A percentile compares a stretch with the other conserved stretches of the same genome.
These are phyloP conservation scores for Pleurotus pulmonarius DNA, from an alignment of 768 basidiomycete genomes.

Conservation along the genomic window DNA sequence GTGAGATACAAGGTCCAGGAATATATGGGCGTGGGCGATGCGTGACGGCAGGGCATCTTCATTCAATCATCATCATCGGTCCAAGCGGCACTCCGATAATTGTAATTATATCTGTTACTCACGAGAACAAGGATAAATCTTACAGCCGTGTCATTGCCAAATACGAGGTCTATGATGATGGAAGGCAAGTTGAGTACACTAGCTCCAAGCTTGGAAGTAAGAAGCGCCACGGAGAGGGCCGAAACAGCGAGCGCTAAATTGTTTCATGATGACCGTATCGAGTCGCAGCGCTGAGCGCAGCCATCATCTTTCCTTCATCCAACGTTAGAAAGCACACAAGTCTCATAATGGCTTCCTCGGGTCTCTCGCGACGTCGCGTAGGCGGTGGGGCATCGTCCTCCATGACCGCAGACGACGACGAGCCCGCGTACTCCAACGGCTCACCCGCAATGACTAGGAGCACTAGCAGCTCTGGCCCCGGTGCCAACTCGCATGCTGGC, in stretches of 20 bases:
- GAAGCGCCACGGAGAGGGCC: constrained; percentile 1
- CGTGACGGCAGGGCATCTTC: no score
- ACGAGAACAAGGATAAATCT: no score
- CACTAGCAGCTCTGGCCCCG: constrained; percentile 12
- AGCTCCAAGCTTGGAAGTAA: neutral
- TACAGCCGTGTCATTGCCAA: neutral
- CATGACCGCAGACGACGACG: constrained; percentile 32
- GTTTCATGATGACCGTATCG: neutral
- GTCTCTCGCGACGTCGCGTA: constrained; percentile 57
- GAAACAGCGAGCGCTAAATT: neutral
- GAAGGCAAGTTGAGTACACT: neutral
- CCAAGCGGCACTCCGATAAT: no score
- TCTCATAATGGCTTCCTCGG: constrained; percentile 43
- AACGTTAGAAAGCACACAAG: neutral
- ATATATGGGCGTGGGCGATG: no score
- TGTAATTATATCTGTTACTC: no score
- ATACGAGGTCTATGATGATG: neutral
- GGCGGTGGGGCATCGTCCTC: constrained; percentile 34
- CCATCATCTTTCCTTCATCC: neutral
- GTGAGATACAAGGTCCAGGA: neutral
- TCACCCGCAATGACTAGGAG: constrained; percentile 11
- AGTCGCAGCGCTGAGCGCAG: neutral
- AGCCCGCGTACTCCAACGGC: constrained; percentile 13
- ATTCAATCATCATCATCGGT: no score
- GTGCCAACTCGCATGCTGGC: constrained; percentile 57